Conservation (phyloP, 768 basidiomycete genomes). For the Clavaria fumosa region DNA sequence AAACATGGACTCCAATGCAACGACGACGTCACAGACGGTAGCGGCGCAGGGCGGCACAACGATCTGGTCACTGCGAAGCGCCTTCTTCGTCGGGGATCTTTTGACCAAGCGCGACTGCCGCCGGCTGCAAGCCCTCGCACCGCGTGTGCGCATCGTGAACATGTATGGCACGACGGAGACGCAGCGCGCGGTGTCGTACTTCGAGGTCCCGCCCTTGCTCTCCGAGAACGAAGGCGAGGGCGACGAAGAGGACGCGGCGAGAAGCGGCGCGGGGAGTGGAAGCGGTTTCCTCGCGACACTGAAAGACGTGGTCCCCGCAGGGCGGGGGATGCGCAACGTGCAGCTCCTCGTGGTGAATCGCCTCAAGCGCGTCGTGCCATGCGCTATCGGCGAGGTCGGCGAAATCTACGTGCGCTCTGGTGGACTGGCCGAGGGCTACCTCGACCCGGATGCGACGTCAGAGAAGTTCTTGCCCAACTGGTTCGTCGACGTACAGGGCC, state of each 20-base stretch:
- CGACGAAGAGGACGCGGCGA: constrained; percentile 73
- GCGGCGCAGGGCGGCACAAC: constrained; percentile 60
- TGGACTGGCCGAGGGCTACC: constrained; percentile 89
- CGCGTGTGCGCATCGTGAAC: constrained; percentile 90
- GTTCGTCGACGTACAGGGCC: no score
- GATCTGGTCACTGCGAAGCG: constrained; percentile 75
- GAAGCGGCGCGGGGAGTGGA: no score
- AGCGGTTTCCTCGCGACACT: constrained; percentile 87
- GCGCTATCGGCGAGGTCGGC: constrained; percentile 91
- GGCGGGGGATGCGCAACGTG: constrained; percentile 94
- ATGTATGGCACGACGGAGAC: constrained; percentile 99
- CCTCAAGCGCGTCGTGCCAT: constrained; percentile 66
- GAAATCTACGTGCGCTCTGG: constrained; percentile 98
- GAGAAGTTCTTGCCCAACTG: constrained; percentile 95
- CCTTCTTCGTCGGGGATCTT: constrained; percentile 99
- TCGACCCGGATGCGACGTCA: constrained; percentile 63
- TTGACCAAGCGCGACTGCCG: constrained; percentile 96
- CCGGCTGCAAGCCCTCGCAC: constrained; percentile 81
- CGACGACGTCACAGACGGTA: no score
- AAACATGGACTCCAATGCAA: no score
- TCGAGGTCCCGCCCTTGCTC: constrained; percentile 73
- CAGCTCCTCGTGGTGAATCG: constrained; percentile 95
- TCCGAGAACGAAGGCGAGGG: no score
- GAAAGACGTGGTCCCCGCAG: constrained; percentile 97
- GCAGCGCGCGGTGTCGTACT: constrained; percentile 96